A percentile compares a stretch with the other conserved stretches of the same genome.
Conservation (phyloP, 768 basidiomycete species). For the Saitozyma podzolica region DNA sequence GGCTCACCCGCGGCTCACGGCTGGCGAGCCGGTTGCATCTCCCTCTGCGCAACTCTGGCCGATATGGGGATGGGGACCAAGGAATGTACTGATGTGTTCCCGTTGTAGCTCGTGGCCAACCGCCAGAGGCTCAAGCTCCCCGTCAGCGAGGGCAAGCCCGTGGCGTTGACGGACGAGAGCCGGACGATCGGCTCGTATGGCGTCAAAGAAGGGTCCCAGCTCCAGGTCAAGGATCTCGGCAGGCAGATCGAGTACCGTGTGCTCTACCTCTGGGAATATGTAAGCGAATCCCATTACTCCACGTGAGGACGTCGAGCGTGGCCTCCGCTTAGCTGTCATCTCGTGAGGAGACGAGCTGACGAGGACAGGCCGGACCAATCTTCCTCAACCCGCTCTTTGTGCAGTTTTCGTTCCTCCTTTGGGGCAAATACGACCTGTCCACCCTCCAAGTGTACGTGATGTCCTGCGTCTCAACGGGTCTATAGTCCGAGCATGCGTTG, state of each 20-base stretch:
- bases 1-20: neutral
- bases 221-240: slow-evolving; percentile 85
- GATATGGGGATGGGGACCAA: too few relatives aligned
- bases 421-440: slow-evolving; percentile 60
- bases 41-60: neutral
- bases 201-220: slow-evolving; percentile 62
- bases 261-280: slow-evolving; percentile 93
- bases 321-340: neutral
- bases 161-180: slow-evolving; percentile 65
- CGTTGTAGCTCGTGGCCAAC: slow-evolving; percentile 63
- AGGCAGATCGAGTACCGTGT: slow-evolving; percentile 84
- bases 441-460: slow-evolving; percentile 46
- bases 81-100: neutral
- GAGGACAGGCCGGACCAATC: slow-evolving; percentile 73
- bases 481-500: slow-evolving; percentile 5
- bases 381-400: slow-evolving; percentile 85
- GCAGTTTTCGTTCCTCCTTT: slow-evolving; percentile 68
- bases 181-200: slow-evolving; percentile 63
- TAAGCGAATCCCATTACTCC: slow-evolving; percentile 55
- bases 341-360: neutral
- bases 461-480: slow-evolving; percentile 10
- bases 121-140: slow-evolving; percentile 68
- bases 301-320: neutral
- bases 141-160: slow-evolving; percentile 52
- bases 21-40: neutral